Conservation (phyloP, 1,284 basidiomycete genomes). For the Cutaneotrichosporon cavernicola region DNA sequence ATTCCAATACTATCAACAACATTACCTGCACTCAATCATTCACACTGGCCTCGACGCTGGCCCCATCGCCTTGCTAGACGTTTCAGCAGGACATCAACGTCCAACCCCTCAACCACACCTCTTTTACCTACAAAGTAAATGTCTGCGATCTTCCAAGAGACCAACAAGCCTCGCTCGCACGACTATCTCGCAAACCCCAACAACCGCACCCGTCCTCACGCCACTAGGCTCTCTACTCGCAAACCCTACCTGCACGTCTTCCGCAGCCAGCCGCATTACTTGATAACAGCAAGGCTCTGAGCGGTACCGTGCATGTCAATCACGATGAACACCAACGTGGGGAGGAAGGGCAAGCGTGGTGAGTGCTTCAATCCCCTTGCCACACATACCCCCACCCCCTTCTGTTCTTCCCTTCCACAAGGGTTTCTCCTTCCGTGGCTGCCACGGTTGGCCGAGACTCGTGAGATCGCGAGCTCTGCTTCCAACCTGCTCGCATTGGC, state of each 20-base stretch:
- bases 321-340: conserved; percentile 25
- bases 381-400: neutral
- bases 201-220: conserved; percentile 16
- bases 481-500: conserved; percentile 5
- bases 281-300: conserved; percentile 21
- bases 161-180: conserved; percentile 8
- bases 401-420: neutral
- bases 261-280: conserved; percentile 27
- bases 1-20: neutral
- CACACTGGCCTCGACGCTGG: neutral
- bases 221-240: conserved; percentile 19
- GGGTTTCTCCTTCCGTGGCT: no score
- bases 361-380: conserved; percentile 9
- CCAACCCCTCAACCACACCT: conserved; percentile 1
- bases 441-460: neutral
- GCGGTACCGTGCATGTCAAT: conserved; percentile 22
- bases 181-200: conserved; percentile 14
- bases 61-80: neutral
- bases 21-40: neutral
- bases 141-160: conserved; percentile 12
- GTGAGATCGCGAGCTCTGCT: neutral
- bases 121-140: conserved; percentile 6
- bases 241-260: conserved; percentile 22
- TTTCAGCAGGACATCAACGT: neutral
- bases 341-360: conserved; percentile 32